A percentile compares a stretch with the other conserved stretches of the same genome.
Conservation (phyloP, 768 basidiomycete species). For the Coprinellus micaceus region DNA sequence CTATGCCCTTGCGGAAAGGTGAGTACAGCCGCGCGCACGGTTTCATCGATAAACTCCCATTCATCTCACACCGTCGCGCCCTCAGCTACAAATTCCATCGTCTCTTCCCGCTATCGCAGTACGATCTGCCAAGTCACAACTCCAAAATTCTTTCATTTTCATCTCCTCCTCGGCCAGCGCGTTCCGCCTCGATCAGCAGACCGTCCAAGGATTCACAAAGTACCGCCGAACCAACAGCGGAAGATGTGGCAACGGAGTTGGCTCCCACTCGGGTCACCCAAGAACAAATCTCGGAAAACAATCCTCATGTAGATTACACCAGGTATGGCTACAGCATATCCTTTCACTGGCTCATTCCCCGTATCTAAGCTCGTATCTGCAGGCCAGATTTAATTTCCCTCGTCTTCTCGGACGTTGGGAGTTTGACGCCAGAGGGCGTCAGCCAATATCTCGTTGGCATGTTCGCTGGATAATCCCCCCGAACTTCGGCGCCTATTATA, state of each 20-base stretch:
- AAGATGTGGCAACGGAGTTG: background rate
- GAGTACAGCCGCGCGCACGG: conserved; percentile 18
- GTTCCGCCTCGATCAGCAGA: conserved; percentile 20
- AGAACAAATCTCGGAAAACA: conserved; percentile 77
- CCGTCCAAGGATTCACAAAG: conserved; percentile 13
- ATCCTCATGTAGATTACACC: conserved; percentile 93
- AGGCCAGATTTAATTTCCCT: conserved; percentile 92
- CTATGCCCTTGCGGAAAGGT: conserved; percentile 93
- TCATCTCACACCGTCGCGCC: conserved; percentile 21
- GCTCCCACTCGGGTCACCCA: conserved; percentile 58
- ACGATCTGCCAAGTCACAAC: conserved; percentile 82
- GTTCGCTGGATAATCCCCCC: conserved; percentile 66
- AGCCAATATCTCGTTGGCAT: conserved; percentile 95
- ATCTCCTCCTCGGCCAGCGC: conserved; percentile 28
- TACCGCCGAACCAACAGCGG: conserved; percentile 7
- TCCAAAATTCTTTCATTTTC: conserved; percentile 72
- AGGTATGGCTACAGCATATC: conserved; percentile 43
- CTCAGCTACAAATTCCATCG: conserved; percentile 95
- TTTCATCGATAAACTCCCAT: conserved; percentile 19
- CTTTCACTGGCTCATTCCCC: conserved; percentile 8
- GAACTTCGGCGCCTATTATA: background rate
- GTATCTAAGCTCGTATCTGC: conserved; percentile 14
- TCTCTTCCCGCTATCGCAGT: conserved; percentile 88
- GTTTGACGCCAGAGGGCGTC: conserved; percentile 87
- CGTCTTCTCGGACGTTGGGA: conserved; percentile 92